These are phyloP conservation scores for Daedaleopsis nitida DNA, from an alignment of 768 basidiomycete genomes.

Conservation along the genomic window DNA sequence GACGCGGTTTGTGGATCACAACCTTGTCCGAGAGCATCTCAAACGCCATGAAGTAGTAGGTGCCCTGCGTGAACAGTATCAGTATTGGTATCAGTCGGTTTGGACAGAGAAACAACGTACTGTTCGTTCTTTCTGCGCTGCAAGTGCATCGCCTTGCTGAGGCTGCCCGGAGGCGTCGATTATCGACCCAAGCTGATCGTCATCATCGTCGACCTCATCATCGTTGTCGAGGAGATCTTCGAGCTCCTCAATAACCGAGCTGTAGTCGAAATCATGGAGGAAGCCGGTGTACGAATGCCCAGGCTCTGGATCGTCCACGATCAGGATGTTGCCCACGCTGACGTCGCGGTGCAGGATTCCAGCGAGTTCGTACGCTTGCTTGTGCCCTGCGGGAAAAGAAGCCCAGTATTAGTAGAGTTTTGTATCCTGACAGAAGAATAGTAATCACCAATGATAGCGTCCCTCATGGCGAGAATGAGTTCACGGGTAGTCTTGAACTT, in stretches of 20 bases:
- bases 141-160: too few species aligned
- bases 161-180: too few species aligned
- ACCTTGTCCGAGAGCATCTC: not conserved
- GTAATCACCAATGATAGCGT: constrained; percentile 11
- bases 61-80: constrained; percentile 11
- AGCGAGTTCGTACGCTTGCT: constrained; percentile 8
- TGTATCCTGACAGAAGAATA: too few species aligned
- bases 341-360: constrained; percentile 23
- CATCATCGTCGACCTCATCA: too few species aligned
- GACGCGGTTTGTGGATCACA: constrained; percentile 4
- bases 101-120: too few species aligned
- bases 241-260: not conserved
- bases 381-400: constrained; percentile 13
- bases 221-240: not conserved
- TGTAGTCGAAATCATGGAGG: constrained; percentile 11
- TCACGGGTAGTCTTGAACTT: constrained; percentile 10
- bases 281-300: constrained; percentile 2
- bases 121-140: constrained; percentile 7
- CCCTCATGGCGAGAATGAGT: constrained; percentile 2
- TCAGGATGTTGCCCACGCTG: constrained; percentile 24
- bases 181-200: too few species aligned
- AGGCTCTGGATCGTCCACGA: not conserved
- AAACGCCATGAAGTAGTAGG: constrained; percentile 8
- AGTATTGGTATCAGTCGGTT: too few species aligned
- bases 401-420: too few species aligned